Evolutionary conservation across 805 yeast genomes (phyloP).

Genomic region (Babjeviella inositovora): DNA sequence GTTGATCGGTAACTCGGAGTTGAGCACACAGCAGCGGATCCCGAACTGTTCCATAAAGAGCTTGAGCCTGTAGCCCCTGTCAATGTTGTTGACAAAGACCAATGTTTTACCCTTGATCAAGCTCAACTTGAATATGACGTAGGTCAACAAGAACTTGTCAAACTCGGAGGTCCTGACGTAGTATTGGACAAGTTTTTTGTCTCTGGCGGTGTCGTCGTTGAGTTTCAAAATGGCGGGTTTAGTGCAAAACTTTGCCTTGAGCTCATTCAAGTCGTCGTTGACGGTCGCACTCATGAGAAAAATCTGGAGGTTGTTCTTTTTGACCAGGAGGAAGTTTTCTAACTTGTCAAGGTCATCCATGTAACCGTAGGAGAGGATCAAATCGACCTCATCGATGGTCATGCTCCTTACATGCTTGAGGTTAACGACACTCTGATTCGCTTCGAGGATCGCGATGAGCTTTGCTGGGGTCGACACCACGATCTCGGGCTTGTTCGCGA

Average conservation of each 20-base stretch:
- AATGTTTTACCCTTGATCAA: slow-evolving; percentile 84
- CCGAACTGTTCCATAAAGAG: slow-evolving; percentile 92
- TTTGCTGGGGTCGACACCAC: slow-evolving; percentile 80
- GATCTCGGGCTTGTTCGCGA: slow-evolving; percentile 65
- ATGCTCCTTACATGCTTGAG: slow-evolving; percentile 46
- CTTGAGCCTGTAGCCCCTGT: slow-evolving; percentile 86
- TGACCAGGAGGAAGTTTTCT: slow-evolving; percentile 47
- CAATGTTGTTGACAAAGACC: slow-evolving; percentile 84
- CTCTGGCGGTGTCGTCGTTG: slow-evolving; percentile 47
- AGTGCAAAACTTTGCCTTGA: slow-evolving; percentile 69
- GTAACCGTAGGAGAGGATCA: slow-evolving; percentile 81
- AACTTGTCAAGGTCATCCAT: slow-evolving; percentile 66
- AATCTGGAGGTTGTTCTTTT: slow-evolving; percentile 67
- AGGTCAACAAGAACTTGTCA: slow-evolving; percentile 81
- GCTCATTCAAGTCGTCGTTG: slow-evolving; percentile 65
- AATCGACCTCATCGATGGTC: slow-evolving; percentile 91
- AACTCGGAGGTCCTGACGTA: slow-evolving; percentile 78
- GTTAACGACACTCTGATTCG: slow-evolving; percentile 24
- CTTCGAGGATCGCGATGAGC: slow-evolving; percentile 37
- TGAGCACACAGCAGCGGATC: slow-evolving; percentile 71
- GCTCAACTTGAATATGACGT: slow-evolving; percentile 80
- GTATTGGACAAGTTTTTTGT: slow-evolving; percentile 59
- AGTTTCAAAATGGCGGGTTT: slow-evolving; percentile 70
- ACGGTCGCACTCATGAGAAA: slow-evolving; percentile 95
- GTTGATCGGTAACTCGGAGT: slow-evolving; percentile 84